These are phyloP conservation scores for Trichothecium sympodiale DNA, from an alignment of 2,329 filamentous ascomycete genomes.

Conservation along the genomic window DNA sequence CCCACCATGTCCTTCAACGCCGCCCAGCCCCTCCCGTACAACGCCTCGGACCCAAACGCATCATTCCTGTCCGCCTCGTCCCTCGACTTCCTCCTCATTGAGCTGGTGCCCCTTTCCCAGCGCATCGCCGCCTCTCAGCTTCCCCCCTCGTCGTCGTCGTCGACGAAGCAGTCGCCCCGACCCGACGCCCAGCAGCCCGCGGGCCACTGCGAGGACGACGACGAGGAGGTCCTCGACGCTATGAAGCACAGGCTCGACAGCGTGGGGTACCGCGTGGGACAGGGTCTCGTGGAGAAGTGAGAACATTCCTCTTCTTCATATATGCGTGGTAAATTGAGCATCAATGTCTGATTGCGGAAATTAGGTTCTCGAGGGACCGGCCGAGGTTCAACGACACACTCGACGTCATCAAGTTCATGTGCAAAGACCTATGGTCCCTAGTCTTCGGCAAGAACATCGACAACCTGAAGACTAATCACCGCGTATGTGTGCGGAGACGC, in stretches of 20 bases:
- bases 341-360: constrained; percentile 6
- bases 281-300: constrained; percentile 84
- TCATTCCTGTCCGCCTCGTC: constrained; percentile 73
- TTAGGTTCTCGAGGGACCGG: constrained; percentile 68
- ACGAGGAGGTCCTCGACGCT: constrained; percentile 75
- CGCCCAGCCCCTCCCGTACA: constrained; percentile 55
- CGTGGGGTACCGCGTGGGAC: constrained; percentile 81
- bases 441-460: constrained; percentile 96
- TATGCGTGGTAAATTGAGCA: too few species aligned
- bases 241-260: constrained; percentile 76
- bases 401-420: constrained; percentile 95
- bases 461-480: constrained; percentile 96
- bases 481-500: constrained; percentile 54
- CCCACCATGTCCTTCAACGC: constrained; percentile 67
- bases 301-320: constrained; percentile 12
- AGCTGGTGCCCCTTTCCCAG: constrained; percentile 90
- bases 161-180: constrained; percentile 9
- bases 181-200: constrained; percentile 8
- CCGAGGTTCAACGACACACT: constrained; percentile 86
- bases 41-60: constrained; percentile 61
- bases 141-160: constrained; percentile 26
- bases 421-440: constrained; percentile 94
- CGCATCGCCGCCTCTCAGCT: constrained; percentile 61
- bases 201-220: constrained; percentile 33
- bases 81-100: constrained; percentile 90